Conservation (phyloP, 179 eudicot species). For the Sideroxylon spinosum region DNA sequence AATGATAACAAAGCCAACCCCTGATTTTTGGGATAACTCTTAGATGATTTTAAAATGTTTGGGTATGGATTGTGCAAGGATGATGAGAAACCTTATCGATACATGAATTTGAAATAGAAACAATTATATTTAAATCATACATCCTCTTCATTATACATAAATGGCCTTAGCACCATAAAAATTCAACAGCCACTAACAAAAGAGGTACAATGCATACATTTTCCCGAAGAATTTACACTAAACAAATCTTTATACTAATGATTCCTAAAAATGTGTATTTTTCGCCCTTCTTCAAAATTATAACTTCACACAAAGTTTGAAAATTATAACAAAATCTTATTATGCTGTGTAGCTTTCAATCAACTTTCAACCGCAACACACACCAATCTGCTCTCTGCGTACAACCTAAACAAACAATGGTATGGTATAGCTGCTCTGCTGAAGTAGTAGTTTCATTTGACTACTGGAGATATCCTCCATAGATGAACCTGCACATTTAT, state of each 20-base stretch:
- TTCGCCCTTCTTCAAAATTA: too few species aligned
- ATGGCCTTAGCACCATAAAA: not conserved
- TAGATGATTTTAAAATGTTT: too few species aligned
- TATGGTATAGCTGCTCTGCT: not conserved
- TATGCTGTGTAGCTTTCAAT: not conserved
- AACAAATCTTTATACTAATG: not conserved
- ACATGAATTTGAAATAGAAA: not conserved
- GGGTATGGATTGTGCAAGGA: not conserved
- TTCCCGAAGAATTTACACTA: not conserved
- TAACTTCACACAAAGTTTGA: not conserved
- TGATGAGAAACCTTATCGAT: not conserved
- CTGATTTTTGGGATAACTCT: not conserved
- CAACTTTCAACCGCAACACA: not conserved
- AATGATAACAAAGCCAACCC: not conserved
- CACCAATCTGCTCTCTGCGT: not conserved
- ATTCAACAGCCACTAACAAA: not conserved
- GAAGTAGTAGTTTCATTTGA: not conserved
- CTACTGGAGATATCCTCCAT: not conserved
- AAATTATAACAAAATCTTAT: not conserved
- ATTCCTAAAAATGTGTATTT: too few species aligned
- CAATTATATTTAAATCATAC: not conserved
- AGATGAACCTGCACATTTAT: not conserved
- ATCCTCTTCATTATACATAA: not conserved
- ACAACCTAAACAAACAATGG: conserved; percentile 3
- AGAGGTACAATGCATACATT: not conserved